A percentile compares a stretch with the other conserved stretches of the same genome.
These are phyloP conservation scores for Actinomucor elegans DNA, from an alignment of 371 early-diverging fungal species.

Conservation along the genomic window DNA sequence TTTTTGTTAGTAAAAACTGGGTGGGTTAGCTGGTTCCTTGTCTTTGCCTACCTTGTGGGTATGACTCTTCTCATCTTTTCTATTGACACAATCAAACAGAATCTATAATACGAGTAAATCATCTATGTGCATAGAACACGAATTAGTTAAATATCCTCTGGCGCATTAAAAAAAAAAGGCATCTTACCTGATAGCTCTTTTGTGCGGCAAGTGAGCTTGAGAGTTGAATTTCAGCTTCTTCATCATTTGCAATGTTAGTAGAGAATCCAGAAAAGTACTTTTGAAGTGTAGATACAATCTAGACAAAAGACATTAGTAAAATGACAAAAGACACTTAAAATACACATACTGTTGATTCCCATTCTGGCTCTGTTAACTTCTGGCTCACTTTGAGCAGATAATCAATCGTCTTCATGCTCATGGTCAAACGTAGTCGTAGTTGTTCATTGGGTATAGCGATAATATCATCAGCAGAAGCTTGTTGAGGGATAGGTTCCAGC, in stretches of 20 bases:
- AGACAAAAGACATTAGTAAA: background rate
- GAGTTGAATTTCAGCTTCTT: conserved; percentile 12
- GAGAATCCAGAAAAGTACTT: conserved; percentile 67
- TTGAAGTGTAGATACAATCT: conserved; percentile 62
- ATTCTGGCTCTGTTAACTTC: conserved; percentile 48
- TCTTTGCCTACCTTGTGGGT: conserved; percentile 48
- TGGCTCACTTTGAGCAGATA: conserved; percentile 53
- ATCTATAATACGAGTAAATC: conserved; percentile 61
- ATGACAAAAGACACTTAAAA: background rate
- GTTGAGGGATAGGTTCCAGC: conserved; percentile 36
- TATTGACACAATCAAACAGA: conserved; percentile 54
- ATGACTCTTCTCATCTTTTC: conserved; percentile 58
- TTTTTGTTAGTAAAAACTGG: background rate
- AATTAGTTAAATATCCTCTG: no score
- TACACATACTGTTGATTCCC: conserved; percentile 56
- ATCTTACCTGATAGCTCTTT: conserved; percentile 43
- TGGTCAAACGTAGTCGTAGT: conserved; percentile 34
- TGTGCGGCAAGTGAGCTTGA: conserved; percentile 32
- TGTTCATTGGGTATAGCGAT: conserved; percentile 7
- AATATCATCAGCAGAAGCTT: conserved; percentile 11
- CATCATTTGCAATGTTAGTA: conserved; percentile 21
- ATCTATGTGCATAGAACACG: conserved; percentile 50
- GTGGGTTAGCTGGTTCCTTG: no score
- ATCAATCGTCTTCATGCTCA: conserved; percentile 58
- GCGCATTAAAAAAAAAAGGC: background rate